Evolutionary conservation across 345 rosid species (phyloP), one percentile per base, ranked within the genome.

Genomic region (Syzygium oleosum): DNA sequence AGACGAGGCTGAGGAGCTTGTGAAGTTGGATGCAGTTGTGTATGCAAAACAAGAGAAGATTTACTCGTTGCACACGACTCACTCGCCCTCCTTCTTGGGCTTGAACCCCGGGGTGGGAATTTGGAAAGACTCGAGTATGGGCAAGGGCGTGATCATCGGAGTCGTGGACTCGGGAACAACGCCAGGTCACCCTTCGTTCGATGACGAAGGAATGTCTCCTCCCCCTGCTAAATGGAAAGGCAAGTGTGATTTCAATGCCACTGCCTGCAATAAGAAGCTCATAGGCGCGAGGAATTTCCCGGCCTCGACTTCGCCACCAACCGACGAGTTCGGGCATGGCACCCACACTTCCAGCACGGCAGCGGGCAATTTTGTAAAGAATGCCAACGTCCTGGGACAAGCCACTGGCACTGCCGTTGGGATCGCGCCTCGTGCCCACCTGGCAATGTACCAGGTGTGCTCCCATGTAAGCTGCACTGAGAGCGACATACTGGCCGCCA

Each of bases 261-360:
- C 89, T 27, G 58, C 85, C 46, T 92, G 94, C 84, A 92, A 92
- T 58, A 88, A 89, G 84, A 92, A 92, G 89, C 85, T 92, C 51
- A 90, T 92, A 21, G 93, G 94, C 4, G 94, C 94, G 1, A 88
- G 88, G 46, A 88, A 88, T 41, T 91, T 87, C 31, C 55, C 25
- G 55, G 8, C 29, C 12, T 23, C 84, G 25, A 31, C 29, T 27
- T 87, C 25, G 34, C 87, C 92, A 38, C 92, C 94, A 15, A 34
- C 88, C 27, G 94, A 92, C 61, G 88, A 92, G 29, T 88, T 85
- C 14, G 94, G 92, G 9, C 94, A 92, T 49, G 92, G 93, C 5
- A 92, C 93, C 9, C 92, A 91, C 86, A 92, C 93, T 4, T 86
- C 94, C n/a, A 89, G 92, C 31, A 91, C 94, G 10, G 92, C 93